Evolutionary conservation across 805 yeast species (phyloP), one percentile per base, ranked within the genome.

Genomic region (Metschnikowia rubicola): DNA sequence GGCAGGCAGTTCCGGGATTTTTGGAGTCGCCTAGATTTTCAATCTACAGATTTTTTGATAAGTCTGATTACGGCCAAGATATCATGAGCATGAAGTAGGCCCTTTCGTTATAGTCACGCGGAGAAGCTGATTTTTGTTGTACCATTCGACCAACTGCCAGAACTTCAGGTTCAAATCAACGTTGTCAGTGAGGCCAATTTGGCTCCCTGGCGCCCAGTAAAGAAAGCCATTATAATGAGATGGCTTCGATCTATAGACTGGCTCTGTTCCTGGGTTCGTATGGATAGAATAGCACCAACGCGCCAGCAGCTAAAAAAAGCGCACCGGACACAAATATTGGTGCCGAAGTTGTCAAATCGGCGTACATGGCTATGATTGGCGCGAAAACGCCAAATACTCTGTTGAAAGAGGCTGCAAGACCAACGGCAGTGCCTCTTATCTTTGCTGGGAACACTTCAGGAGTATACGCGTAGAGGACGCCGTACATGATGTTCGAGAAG

Each of bases 271-370:
- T 44, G 12, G 80, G 80, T 55, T 79, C 83, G 50, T 71, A 78
- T 2, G 84, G 84, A 56, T 77, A 63, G 13, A 74, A 52, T 1
- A 65, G 53, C 15, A 62, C 64, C 48, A 68, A 47, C 4, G 65
- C 47, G 5, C 78, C 73, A n/a, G 80, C 61, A 21, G 61, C 56
- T 15, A 81, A 72, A 53, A 80, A 77, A 38, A 78, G 59, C 2
- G 79, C 81, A 37, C 84, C 84, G 56, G 81, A 73, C 13, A 80
- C 82, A 74, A 78, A 81, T 41, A 81, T 78, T 4, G 86, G 86
- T 13, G 81, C 80, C 1, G 81, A 58, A 2, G 81, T 71, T n/a
- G 75, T 70, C 45, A 78, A 67, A 54, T 81, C 78, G 4, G 79
- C 78, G 60, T 68, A 79, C 54, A 77, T 79, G 39, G 73, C 77